Evolutionary conservation across 805 yeast species (phyloP), one percentile per base, ranked within the genome.

Genomic region (Wickerhamiella nectarea): DNA sequence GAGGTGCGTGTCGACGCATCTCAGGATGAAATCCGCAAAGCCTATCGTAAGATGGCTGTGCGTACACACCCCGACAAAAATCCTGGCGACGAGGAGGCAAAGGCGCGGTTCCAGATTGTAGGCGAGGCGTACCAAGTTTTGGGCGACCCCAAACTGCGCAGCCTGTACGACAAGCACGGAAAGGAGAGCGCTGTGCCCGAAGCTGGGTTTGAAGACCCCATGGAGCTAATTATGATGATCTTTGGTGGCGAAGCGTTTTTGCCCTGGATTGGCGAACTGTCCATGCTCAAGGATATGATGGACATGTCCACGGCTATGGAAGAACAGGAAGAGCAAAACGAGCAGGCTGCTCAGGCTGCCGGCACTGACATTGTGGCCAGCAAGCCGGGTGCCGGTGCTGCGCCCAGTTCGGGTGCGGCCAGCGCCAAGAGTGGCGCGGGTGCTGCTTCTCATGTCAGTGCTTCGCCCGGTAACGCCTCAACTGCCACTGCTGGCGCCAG

Each of bases 11-110:
- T 78, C 17, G 72, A 72, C 10, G 96, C 96, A 15, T 71, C 81
- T 0, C 78, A 78, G 4, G 67, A 74, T 9, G 94, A 91, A 50
- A 83, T 91, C 62, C 91, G 91, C 63, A 85, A 85, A 60, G 94
- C 96, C 0, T 91, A 91, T 62, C 72, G 98, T 49, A 82, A 81
- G 59, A 76, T 77, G 60, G 97, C 97, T 6, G 80, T 89, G 62
- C 70, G 68, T 46, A 81, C 83, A 41, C 98, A 89, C 61, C 98
- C 98, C 1, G 98, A 91, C 61, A 91, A 91, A 66, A 85, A 89
- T 57, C 95, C 94, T n/a, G 78, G 81, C 55, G 94, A 91, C 59
- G 93, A 91, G 34, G 72, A 74, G 10, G 98, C 98, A 12, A 85
- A 89, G 11, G 75, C 72, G 41, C 78, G 80, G 54, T 91, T 91